Percentiles rank a stretch among this genome's conserved stretches.
phyloP scores from a whole-genome alignment of 495 filamentous ascomycete species.

The Hypoxylon intermedium region DNA sequence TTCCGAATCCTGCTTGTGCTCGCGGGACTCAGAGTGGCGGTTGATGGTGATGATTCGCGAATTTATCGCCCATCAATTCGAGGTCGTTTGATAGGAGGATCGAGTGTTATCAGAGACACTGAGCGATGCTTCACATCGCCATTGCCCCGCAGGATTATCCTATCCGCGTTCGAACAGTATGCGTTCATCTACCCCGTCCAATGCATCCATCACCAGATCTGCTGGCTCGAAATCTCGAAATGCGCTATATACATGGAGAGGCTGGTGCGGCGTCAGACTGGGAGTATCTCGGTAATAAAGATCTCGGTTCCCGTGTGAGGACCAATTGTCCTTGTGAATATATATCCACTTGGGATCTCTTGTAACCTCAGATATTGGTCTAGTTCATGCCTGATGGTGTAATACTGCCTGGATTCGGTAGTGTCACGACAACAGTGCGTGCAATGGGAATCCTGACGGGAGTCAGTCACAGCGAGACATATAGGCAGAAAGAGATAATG shows the following conservation, averaged over 20 bases:
- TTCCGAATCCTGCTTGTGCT: constrained; percentile 22
- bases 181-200: background rate
- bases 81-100: constrained; percentile 12
- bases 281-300: constrained; percentile 24
- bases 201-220: constrained; percentile 1
- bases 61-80: constrained; percentile 23
- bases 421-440: constrained; percentile 7
- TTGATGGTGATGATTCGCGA: constrained; percentile 21
- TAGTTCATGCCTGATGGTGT: constrained; percentile 25
- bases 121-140: constrained; percentile 5
- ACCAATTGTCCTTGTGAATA: constrained; percentile 7
- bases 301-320: constrained; percentile 19
- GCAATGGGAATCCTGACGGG: constrained; percentile 3
- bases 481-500: constrained; percentile 1
- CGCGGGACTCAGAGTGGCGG: constrained; percentile 20
- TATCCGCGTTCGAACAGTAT: background rate
- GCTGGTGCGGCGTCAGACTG: background rate
- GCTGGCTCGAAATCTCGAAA: background rate
- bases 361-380: background rate
- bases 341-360: constrained; percentile 1
- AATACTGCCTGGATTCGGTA: constrained; percentile 21
- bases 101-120: constrained; percentile 17
- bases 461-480: background rate
- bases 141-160: constrained; percentile 3
- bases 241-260: background rate